Evolutionary conservation across 306 rosid genomes (phyloP), one percentile per base, ranked within the genome.

Genomic region (Alnus glutinosa): DNA sequence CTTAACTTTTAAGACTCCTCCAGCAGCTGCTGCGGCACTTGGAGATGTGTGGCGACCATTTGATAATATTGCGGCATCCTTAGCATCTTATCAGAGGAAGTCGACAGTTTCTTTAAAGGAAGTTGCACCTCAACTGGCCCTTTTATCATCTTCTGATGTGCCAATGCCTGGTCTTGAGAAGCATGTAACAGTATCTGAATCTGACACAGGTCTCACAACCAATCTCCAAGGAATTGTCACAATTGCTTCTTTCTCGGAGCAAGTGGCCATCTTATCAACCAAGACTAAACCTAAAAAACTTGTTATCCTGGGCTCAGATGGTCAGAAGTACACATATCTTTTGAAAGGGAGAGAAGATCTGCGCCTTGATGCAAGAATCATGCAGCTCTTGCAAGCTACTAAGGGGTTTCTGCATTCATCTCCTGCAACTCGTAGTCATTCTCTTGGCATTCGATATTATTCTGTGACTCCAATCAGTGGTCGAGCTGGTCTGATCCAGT

Each of bases 91-190:
- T 84, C 98, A 92, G 87, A 90, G 98, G 85, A 94, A 94, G 89
- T 90, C 94, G 52, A 88, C 93, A 70, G 83, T 92, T 86, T 92
- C 97, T 46, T 81, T 94, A 61, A 86, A 78, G 70, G 94, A 94
- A 89, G 97, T 94, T 70, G 98, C 98, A 34, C 98, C 98, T 1
- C 88, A 84, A 78, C 84, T 94, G 74, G 89, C 97, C 79, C 58
- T 86, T 75, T 78, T 94, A 77, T 94, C 94, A 82, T 92, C 94
- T 70, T 90, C 97, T 59, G 97, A 92, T 83, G 94, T 94, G 79
- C 98, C 98, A 36, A 94, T 94, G 94, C 98, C 98, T 75, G 97
- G 97, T 81, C 96, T 94, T 80, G 98, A 94, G 91, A 92, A 89
- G 86, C 92, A 86, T 75, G 83, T 88, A 70, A 82, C 86, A 59